Evolutionary conservation across 345 rosid genomes (phyloP), one percentile per base, ranked within the genome.

Genomic region (Linum usitatissimum): DNA sequence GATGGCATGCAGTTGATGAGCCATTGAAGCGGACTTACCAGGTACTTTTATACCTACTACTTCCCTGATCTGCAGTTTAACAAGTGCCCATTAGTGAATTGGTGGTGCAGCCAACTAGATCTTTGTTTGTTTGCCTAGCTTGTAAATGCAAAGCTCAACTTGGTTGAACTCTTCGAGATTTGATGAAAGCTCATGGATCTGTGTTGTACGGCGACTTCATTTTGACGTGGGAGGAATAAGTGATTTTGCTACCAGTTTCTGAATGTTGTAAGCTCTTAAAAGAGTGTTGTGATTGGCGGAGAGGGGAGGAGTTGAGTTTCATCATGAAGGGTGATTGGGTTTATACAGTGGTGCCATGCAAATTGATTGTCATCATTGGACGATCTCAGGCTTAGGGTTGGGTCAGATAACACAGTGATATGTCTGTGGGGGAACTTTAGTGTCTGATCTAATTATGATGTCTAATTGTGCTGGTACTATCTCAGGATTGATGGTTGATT

Each of bases 1-100:
- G 53, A 34, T 74, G 67, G 58, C 28, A 23, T 34, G 38, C 83
- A 83, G 93, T 80, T 67, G 93, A 86, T 31, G 90, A 80, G 74
- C 75, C 78, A 34, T 65, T 84, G 75, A 77, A 68, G 77, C 67
- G 38, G 31, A 82, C 90, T 63, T 79, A 74, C 66, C 68, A 84
- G 93, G 93, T 86, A 65, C 31, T 62, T 68, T 57, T 57, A 75
- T 64, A 36, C 51, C 51, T 10, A 45, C 51, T 45, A 23, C 28
- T 23, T 23, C 10, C 67, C 21, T 30, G 77, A 69, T 73, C 76
- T 60, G 63, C 58, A 66, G 19, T 9, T 53, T 57, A 23, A 40
- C 18, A 68, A 23, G 45, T 49, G 40, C 48, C 48, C 40, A 31
- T 55, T 48, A 13, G 57, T 61, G 60, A 55, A 59, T 15, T 39